Base-by-base conservation (phyloP, 2,329 filamentous ascomycete species). In the Hypoxylon sp. region DNA sequence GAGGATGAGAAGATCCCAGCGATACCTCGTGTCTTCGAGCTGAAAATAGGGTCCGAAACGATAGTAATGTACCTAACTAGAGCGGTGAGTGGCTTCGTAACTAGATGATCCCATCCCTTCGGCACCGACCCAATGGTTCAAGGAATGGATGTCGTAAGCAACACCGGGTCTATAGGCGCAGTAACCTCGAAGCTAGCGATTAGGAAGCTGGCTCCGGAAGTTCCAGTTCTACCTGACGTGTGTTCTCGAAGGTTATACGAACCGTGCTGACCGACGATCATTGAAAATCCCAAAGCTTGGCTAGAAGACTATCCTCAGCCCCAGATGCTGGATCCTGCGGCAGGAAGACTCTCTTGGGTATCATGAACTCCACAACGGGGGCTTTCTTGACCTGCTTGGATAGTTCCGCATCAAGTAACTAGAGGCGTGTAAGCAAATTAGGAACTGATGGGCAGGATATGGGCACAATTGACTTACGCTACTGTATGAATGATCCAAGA, bases 361-460 rank as follows among this genome's bases (percentile, higher is more conserved):
- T 98, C 80, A 96, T 93, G 80, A 92, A 98, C 80, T 98, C 96
- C 55, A 98, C 90, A 11, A 96, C 94, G 0, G 95, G 94, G 5
- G 89, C 84, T 79, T 95, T 97, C 82, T 92, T 97, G 70, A 97
- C 84, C 47, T 93, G 89, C 81, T 95, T 97, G 65, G 87, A 85
- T 70, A 97, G 84, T 79, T 99, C 96, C 2, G 91, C 91, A 67
- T 96, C 93, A 47, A 98, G 82, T 78, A 99, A 88, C 91, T 93
- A 73, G 19, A 48, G 55, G 22, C 37, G 33, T 33, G 76, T 85
- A 73, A 85, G 81, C 52, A 33, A 55, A 6, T 33, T 17, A 17
- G 24, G n/a, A 31, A 53, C 13, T 52, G 24, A 55, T 65, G 42
- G 24, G 44, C 55, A 62, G 52, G 33, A 44, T 14, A 11, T 35